Percentiles rank a stretch among this genome's conserved stretches.
Evolutionary conservation across 2,329 filamentous ascomycete genomes (phyloP).

Genomic region (Fusarium sp.): DNA sequence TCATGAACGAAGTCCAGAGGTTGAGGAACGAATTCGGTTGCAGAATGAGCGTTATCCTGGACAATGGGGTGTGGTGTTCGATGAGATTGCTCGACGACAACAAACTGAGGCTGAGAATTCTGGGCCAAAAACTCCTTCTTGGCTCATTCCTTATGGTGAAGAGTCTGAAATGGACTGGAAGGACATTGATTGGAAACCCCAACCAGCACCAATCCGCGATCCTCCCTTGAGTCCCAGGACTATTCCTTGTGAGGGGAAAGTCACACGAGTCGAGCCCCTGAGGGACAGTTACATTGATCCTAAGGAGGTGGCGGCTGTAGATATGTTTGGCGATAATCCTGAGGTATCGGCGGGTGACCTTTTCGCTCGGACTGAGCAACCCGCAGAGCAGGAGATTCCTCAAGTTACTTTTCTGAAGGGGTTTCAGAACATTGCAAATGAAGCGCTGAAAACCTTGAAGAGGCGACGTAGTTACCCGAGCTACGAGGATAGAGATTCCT

Average conservation of each 20-base stretch:
- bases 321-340: not conserved
- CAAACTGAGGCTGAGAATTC: not conserved
- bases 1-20: not conserved
- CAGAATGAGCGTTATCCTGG: not conserved
- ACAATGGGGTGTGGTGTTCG: not conserved
- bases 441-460: not conserved
- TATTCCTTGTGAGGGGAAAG: not conserved
- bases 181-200: not conserved
- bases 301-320: not conserved
- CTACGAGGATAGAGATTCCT: no score
- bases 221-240: not conserved
- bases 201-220: not conserved
- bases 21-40: fast-evolving
- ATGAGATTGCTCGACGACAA: not conserved
- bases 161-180: slow-evolving; percentile 9
- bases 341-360: not conserved
- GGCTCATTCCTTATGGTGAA: not conserved
- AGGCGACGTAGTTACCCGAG: not conserved
- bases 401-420: not conserved
- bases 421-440: fast-evolving
- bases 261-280: not conserved
- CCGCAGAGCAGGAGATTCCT: not conserved
- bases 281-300: not conserved
- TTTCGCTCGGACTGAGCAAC: not conserved
- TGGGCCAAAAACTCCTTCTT: not conserved